A percentile compares a stretch with the other conserved stretches of the same genome.
These are phyloP conservation scores for Eucalyptus cloeziana DNA, from an alignment of 345 rosid species.

Conservation along the genomic window DNA sequence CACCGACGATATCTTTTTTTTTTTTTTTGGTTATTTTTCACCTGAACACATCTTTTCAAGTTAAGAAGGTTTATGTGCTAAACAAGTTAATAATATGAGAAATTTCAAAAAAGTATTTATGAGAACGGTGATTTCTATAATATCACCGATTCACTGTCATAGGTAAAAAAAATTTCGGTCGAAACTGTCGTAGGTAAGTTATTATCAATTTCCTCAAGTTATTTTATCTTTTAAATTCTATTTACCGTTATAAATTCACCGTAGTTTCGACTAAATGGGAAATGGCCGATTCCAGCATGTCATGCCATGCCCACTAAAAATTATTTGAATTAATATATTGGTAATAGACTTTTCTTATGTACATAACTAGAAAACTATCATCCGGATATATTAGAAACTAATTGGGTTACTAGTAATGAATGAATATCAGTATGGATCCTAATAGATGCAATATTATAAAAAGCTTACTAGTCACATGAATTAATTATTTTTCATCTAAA, in stretches of 20 bases:
- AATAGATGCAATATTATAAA: too few species aligned
- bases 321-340: too few species aligned
- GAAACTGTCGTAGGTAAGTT: not conserved
- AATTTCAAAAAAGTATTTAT: too few species aligned
- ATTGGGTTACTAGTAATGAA: not conserved
- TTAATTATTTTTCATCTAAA: too few species aligned
- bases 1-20: too few species aligned
- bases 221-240: not conserved
- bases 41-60: not conserved
- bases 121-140: not conserved
- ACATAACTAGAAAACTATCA: not conserved
- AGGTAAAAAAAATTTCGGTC: too few species aligned
- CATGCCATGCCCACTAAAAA: not conserved
- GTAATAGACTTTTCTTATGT: fast-evolving
- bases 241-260: not conserved
- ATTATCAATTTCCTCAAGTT: not conserved
- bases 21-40: not conserved
- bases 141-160: not conserved
- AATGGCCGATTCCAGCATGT: not conserved
- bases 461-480: not conserved
- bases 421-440: not conserved
- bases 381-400: fast-evolving
- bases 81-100: not conserved
- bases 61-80: not conserved
- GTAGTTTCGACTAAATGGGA: not conserved